Conservation (phyloP, 768 basidiomycete genomes). For the Lactifluus echinatus region DNA sequence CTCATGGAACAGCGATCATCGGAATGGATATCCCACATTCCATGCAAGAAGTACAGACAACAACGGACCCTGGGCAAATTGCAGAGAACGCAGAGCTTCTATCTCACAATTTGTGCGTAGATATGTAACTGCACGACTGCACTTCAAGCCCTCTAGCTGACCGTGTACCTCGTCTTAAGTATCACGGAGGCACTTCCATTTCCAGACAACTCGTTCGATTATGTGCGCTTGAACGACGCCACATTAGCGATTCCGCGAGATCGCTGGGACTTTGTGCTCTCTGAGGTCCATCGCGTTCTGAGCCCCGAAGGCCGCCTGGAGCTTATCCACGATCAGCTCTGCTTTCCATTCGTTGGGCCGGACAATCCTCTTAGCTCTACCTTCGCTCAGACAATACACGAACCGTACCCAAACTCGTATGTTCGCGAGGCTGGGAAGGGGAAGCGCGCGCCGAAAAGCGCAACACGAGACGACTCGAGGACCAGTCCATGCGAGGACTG, state of each 20-base stretch:
- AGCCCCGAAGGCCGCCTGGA: conserved; percentile 56
- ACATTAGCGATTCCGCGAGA: conserved; percentile 50
- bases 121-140: not conserved
- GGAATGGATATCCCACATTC: conserved; percentile 56
- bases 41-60: conserved; percentile 12
- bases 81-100: conserved; percentile 42
- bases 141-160: conserved; percentile 1
- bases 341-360: conserved; percentile 48
- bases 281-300: conserved; percentile 56
- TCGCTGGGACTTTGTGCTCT: conserved; percentile 50
- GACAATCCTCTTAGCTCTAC: conserved; percentile 20
- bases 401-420: not conserved
- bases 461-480: not conserved
- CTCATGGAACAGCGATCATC: conserved; percentile 40
- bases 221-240: conserved; percentile 66
- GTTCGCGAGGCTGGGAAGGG: not conserved
- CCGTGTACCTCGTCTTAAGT: conserved; percentile 27
- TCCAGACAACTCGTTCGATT: conserved; percentile 52
- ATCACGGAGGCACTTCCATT: conserved; percentile 54
- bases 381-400: not conserved
- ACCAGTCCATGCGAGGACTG: conserved; percentile 30
- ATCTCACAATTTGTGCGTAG: conserved; percentile 60
- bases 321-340: conserved; percentile 62
- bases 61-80: conserved; percentile 7
- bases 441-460: not conserved